Percentiles rank a stretch among this genome's conserved stretches.
phyloP scores from a whole-genome alignment of 2,329 filamentous ascomycete species.

The Clonostachys solani region DNA sequence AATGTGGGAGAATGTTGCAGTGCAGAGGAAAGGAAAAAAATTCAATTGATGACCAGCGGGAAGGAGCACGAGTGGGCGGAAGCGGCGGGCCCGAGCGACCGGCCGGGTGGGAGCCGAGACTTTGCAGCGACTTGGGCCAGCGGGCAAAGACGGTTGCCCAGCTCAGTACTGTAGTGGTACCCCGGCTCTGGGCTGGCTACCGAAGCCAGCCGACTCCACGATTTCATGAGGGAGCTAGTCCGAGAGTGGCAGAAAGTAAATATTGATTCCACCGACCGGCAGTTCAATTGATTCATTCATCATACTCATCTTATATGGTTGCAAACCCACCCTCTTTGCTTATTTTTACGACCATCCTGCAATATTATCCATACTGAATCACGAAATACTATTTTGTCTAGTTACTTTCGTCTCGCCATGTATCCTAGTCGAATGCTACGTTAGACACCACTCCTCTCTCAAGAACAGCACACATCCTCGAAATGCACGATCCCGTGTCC shows the following conservation, averaged over 20 bases:
- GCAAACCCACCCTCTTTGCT: too few species aligned
- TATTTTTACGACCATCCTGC: too few species aligned
- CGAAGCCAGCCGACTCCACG: slow-evolving; percentile 1
- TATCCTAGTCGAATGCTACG: background rate
- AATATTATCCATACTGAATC: background rate
- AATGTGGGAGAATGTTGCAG: background rate
- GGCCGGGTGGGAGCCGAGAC: background rate
- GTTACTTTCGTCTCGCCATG: background rate
- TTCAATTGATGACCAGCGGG: background rate
- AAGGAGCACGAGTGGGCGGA: background rate
- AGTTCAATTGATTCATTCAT: background rate
- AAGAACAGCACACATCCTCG: background rate
- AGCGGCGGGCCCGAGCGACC: background rate
- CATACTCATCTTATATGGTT: background rate
- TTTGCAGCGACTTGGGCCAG: background rate
- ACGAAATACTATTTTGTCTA: background rate
- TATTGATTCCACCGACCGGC: background rate
- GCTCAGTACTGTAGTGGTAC: too few species aligned
- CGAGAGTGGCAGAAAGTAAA: slow-evolving; percentile 4
- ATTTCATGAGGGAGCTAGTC: background rate
- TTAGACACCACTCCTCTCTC: background rate
- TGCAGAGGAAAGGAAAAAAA: slow-evolving; percentile 1
- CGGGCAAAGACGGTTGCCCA: too few species aligned
- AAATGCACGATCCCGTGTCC: slow-evolving; percentile 4
- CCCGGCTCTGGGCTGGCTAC: background rate